Base-by-base conservation (phyloP, 371 early-diverging fungal genomes). In the Mucor mucedo region DNA sequence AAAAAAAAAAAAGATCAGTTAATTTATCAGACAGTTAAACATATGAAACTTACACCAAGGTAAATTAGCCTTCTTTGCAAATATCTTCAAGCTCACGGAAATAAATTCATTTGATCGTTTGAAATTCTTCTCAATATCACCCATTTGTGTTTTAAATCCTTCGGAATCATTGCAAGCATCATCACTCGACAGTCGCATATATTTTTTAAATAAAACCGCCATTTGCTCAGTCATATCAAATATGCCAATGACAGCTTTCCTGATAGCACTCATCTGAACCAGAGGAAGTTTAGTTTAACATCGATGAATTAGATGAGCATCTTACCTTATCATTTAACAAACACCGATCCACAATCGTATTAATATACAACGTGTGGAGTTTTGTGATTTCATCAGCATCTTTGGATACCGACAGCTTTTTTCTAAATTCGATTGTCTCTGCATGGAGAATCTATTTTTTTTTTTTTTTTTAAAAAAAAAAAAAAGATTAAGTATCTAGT, bases 31-130 rank as follows among this genome's bases (percentile, higher is more conserved):
- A 30, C 3, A 49, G 7, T 35, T 48, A 30, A 21, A 1, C n/a
- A 11, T 10, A n/a, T 14, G 35, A 10, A 41, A 71, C 80, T 79
- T 76, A 81, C 81, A 70, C 79, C 83, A 80, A 39, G 72, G 61
- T 32, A 83, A 68, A 14, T 73, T 73, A 9, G 73, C 73, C 44
- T 72, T 76, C 60, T 64, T 71, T n/a, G 70, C 81, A 27, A 80
- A 52, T 21, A 68, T 74, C 14, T 57, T 65, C 35, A 83, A 55
- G 42, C 69, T 73, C n/a, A 63, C 72, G 5, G 69, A 56, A 44
- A 82, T 71, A 57, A 80, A 82, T 10, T 76, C 70, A 45, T 72
- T 76, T 13, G 68, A 55, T 16, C 74, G 62, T 40, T 54, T 60
- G 52, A 78, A 82, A 6, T 73, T 71, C 33, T 73, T 72, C 58